Evolutionary conservation across 140 eudicot species (phyloP), one percentile per base, ranked within the genome.

Genomic region (Stevia rebaudiana): DNA sequence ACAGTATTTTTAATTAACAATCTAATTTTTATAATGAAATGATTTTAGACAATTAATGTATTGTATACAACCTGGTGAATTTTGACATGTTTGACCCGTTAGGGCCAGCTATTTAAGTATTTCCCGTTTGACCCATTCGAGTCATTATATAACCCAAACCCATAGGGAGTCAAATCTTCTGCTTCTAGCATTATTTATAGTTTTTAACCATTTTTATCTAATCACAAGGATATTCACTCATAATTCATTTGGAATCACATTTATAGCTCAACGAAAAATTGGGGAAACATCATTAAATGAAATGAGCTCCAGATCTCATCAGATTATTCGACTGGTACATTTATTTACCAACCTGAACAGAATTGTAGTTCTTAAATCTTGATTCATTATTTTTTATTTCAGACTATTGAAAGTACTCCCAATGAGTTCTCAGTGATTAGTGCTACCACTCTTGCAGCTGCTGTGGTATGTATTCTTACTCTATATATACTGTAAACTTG

Each of bases 301-400:
- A 76, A 37, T 75, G 70, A 92, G 98, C 74, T 92, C 98, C 3
- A 86, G 98, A 72, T 92, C 98, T 76, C 98, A 92, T 72, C 98
- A 92, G 64, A 92, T 92, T 53, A 76, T 92, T 22, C 86, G 96
- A 62, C 83, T 92, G 94, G 98, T 92, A 85, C 57, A 31, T 42
- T 41, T 49, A 57, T 17, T 67, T 47, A 41, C 19, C 30, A 74
- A 40, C 70, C 18, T 58, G 22, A 47, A 51, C 43, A 63, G 44
- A 53, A 22, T 42, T 31, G 22, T 46, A 33, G 16, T 70, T 12
- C 36, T 25, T 65, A 17, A 36, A 52, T 65, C 48, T 11, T 52
- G 42, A 41, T 41, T 52, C 64, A 5, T 53, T n/a, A 30, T 61
- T 65, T 44, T 17, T 58, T 57, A 49, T 56, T 71, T 67, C 84